Conservation (phyloP, 1,284 basidiomycete species). For the Apiotrichum mycotoxinovorans region DNA sequence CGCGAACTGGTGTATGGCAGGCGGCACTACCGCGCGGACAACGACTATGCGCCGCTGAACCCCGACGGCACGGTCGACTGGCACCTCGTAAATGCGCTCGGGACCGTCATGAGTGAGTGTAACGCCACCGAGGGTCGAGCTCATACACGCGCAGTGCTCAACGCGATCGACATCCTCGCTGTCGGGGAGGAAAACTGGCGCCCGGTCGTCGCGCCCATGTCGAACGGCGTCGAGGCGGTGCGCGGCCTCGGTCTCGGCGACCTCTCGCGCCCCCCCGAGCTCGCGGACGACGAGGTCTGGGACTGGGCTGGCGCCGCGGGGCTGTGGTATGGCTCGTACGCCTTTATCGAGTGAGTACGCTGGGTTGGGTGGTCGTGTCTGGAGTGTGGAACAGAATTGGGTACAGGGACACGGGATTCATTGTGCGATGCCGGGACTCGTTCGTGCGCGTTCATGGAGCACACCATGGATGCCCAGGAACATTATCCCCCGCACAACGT, state of each 20-base stretch:
- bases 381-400: too few species aligned
- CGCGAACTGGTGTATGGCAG: slow-evolving; percentile 34
- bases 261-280: slow-evolving; percentile 23
- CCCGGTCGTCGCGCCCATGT: slow-evolving; percentile 24
- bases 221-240: slow-evolving; percentile 29
- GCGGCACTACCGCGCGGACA: slow-evolving; percentile 27
- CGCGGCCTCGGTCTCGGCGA: slow-evolving; percentile 31
- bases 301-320: slow-evolving; percentile 45
- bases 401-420: too few species aligned
- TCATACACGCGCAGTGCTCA: slow-evolving; percentile 30
- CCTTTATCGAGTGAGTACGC: slow-evolving; percentile 43
- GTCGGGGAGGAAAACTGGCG: slow-evolving; percentile 32
- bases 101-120: slow-evolving; percentile 42
- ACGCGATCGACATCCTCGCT: slow-evolving; percentile 30
- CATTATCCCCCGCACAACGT: too few species aligned
- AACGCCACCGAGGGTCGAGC: neutral
- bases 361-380: neutral
- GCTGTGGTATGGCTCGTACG: slow-evolving; percentile 41
- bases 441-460: too few species aligned
- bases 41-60: slow-evolving; percentile 40
- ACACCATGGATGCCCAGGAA: too few species aligned
- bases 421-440: too few species aligned
- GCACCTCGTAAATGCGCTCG: slow-evolving; percentile 38
- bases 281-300: slow-evolving; percentile 27
- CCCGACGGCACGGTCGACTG: slow-evolving; percentile 40